Evolutionary conservation across 768 basidiomycete genomes (phyloP).

Genomic region (Leccinum ochraceum): DNA sequence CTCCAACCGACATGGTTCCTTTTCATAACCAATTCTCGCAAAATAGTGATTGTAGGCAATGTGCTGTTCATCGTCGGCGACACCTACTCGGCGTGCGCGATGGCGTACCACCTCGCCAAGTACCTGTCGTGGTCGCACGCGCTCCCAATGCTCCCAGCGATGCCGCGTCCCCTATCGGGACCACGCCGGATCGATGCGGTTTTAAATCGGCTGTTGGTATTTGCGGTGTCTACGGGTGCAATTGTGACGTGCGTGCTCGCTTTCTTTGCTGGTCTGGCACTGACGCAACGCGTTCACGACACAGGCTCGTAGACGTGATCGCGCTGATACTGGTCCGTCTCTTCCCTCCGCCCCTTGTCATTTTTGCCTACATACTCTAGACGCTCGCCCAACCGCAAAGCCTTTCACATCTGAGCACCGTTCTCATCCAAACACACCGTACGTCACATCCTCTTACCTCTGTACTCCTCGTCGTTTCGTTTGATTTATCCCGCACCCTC

Average conservation of each 20-base stretch:
- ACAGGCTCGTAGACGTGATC: slow-evolving; percentile 28
- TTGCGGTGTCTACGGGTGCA: slow-evolving; percentile 29
- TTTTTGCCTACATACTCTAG: slow-evolving; percentile 3
- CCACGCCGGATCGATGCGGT: slow-evolving; percentile 22
- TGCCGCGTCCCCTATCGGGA: neutral
- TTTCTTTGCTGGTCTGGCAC: neutral
- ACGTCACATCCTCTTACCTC: slow-evolving; percentile 6
- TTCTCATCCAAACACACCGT: slow-evolving; percentile 31
- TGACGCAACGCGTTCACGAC: neutral
- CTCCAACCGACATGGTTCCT: slow-evolving; percentile 8
- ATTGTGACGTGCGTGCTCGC: slow-evolving; percentile 23
- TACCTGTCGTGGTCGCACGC: slow-evolving; percentile 13
- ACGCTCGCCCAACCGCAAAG: slow-evolving; percentile 20
- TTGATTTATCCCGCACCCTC: neutral
- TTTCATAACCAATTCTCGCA: slow-evolving; percentile 5
- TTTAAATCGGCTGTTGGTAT: slow-evolving; percentile 25
- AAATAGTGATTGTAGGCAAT: slow-evolving; percentile 23
- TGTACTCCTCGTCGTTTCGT: neutral
- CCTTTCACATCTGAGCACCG: slow-evolving; percentile 20
- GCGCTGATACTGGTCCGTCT: slow-evolving; percentile 26
- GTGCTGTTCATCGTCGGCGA: slow-evolving; percentile 28
- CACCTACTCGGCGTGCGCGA: slow-evolving; percentile 18
- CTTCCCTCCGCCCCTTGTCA: neutral
- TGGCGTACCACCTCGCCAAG: slow-evolving; percentile 26
- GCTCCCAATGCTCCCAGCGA: neutral